Base-by-base conservation (phyloP, 441 rosid species). In the Corymbia calophylla region DNA sequence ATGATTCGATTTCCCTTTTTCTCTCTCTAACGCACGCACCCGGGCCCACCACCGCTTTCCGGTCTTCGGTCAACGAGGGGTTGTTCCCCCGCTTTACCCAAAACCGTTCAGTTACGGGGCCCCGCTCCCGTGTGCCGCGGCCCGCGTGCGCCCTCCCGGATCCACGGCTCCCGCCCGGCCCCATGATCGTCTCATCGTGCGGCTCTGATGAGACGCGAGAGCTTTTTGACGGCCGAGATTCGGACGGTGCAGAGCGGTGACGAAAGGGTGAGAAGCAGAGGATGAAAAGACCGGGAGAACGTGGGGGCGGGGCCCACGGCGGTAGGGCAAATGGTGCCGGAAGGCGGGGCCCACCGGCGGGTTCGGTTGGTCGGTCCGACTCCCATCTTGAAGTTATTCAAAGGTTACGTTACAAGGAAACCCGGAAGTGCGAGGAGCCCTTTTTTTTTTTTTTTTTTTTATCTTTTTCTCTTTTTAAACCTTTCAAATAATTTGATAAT, bases 11-110 rank as follows among this genome's bases (percentile, higher is more conserved):
- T 23, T 6, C 17, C 49, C 51, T 3, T 6, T 66, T 70, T 44
- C 51, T 39, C 51, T 39, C 82, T 73, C 17, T 39, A 12, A 1
- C 84, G 51, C 16, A 7, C 84, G 84, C 73, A 4, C 39, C 44
- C 44, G 56, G 32, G 29, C 68, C 84, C 84, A 77, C 51, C 27
- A 39, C 84, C 81, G 86, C 60, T 39, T 90, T 86, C 87, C 86
- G 88, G 93, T 93, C 93, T 55, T 89, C 89, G 95, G 97, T 95
- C 96, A 95, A 94, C 89, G 19, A 90, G n/a, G 87, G 31, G 88
- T 39, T 56, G 87, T 87, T 66, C 48, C 73, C 51, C 70, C 4
- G 17, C 49, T 39, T 39, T 13, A 17, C 29, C 56, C 48, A 18
- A 8, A 35, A 35, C 47, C 87, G 73, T 86, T 90, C 16, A 32